Conservation (phyloP, 2,329 filamentous ascomycete genomes). For the Byssothecium circinans region DNA sequence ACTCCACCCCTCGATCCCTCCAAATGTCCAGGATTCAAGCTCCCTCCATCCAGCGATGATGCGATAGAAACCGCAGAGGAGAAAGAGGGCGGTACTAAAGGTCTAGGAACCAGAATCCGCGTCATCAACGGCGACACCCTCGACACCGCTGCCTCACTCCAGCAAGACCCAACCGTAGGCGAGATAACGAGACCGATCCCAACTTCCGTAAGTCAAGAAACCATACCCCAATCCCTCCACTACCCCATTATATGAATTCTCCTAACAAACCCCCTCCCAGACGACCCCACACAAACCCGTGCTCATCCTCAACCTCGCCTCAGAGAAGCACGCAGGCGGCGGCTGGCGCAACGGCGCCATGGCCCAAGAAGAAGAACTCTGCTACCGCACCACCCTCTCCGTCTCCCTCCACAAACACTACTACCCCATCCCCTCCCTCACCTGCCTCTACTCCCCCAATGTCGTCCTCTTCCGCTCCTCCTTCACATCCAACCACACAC, state of each 20-base stretch:
- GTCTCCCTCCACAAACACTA: conserved; percentile 50
- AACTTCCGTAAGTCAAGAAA: neutral
- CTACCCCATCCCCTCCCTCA: conserved; percentile 57
- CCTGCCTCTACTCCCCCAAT: conserved; percentile 62
- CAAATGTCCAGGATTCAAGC: conserved; percentile 24
- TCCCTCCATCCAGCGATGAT: neutral
- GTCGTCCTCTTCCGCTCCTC: conserved; percentile 61
- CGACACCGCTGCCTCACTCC: conserved; percentile 34
- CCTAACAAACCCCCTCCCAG: neutral
- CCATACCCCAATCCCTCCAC: neutral
- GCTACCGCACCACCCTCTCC: conserved; percentile 62
- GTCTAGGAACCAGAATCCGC: conserved; percentile 26
- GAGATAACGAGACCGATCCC: conserved; percentile 1
- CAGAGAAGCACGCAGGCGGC: conserved; percentile 59
- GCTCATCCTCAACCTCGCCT: conserved; percentile 69
- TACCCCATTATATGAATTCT: neutral
- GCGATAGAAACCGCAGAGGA: conserved; percentile 4
- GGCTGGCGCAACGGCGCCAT: conserved; percentile 64
- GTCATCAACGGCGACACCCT: conserved; percentile 39
- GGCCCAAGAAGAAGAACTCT: conserved; percentile 71
- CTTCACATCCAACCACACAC: conserved; percentile 50
- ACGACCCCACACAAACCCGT: conserved; percentile 42
- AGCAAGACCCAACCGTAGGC: conserved; percentile 16
- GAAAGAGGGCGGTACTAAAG: conserved; percentile 15
- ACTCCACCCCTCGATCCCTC: conserved; percentile 17